Evolutionary conservation across 192 early-diverging fungal species (phyloP).

Genomic region (Entophlyctis helioformis): DNA sequence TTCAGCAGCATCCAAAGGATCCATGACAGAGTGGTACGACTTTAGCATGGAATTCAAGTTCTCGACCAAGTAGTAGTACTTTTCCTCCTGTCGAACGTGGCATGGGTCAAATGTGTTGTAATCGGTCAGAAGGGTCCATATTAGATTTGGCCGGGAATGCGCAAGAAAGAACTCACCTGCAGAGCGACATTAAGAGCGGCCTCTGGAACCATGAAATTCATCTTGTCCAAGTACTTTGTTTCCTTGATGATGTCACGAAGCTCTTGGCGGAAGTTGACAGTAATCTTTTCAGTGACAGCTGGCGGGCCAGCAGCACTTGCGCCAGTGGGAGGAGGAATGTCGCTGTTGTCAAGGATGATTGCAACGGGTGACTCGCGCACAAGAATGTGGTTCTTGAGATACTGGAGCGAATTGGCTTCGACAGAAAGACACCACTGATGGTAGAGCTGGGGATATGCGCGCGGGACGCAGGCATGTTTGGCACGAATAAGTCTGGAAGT

Average conservation of each 20-base stretch:
- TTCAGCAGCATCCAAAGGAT: conserved; percentile 39
- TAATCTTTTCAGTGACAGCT: conserved; percentile 19
- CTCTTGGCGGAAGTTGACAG: conserved; percentile 43
- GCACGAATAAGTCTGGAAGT: too few species aligned
- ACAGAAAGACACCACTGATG: conserved; percentile 40
- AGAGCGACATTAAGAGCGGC: conserved; percentile 48
- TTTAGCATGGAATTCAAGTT: conserved; percentile 41
- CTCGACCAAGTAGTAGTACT: conserved; percentile 44
- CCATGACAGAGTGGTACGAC: conserved; percentile 31
- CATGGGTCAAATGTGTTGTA: too few species aligned
- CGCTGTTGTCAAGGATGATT: background rate
- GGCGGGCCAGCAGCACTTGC: background rate
- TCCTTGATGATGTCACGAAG: conserved; percentile 50
- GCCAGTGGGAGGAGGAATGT: background rate
- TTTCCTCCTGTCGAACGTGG: conserved; percentile 31
- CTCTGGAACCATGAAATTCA: conserved; percentile 42
- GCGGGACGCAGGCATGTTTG: too few species aligned
- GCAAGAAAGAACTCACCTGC: conserved; percentile 19
- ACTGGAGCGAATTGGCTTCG: conserved; percentile 41
- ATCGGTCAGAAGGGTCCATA: background rate
- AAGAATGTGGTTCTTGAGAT: conserved; percentile 42
- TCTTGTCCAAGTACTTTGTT: conserved; percentile 52
- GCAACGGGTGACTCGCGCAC: too few species aligned
- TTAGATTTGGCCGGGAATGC: background rate
- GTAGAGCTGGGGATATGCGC: conserved; percentile 35